Conservation (phyloP, 352 stramenopile species). For the Globisporangium nagaii region DNA sequence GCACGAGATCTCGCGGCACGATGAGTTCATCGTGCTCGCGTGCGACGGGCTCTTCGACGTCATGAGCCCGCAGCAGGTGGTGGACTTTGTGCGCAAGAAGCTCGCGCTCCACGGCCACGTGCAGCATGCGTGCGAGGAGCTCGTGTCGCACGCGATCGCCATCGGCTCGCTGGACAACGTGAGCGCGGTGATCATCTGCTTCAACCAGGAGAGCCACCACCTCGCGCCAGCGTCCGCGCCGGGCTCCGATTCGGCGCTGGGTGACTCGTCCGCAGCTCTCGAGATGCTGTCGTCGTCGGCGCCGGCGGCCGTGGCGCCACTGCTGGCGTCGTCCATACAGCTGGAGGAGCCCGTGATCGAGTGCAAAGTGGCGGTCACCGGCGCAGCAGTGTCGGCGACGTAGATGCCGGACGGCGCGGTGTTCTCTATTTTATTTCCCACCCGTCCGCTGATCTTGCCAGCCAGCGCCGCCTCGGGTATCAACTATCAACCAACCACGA, state of each 20-base stretch:
- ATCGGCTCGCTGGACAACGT: conserved; percentile 83
- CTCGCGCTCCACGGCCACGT: conserved; percentile 60
- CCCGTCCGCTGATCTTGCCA: not conserved
- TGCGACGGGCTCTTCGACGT: conserved; percentile 86
- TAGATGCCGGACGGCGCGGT: too few species aligned
- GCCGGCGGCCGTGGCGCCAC: not conserved
- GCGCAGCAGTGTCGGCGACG: conserved; percentile 11
- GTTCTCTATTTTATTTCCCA: too few species aligned
- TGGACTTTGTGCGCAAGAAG: conserved; percentile 78
- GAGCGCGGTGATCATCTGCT: conserved; percentile 71
- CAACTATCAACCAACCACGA: too few species aligned
- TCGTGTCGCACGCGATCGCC: conserved; percentile 77
- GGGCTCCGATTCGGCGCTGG: too few species aligned
- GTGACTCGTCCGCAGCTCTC: not conserved
- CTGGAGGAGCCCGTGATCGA: not conserved
- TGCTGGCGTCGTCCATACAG: not conserved
- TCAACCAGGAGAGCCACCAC: conserved; percentile 38
- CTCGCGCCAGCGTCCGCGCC: not conserved
- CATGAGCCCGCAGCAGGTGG: conserved; percentile 73
- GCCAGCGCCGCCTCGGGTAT: too few species aligned
- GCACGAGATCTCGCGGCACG: conserved; percentile 39
- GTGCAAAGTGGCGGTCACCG: conserved; percentile 10
- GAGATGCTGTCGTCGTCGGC: not conserved
- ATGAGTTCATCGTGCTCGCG: conserved; percentile 80
- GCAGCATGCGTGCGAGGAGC: conserved; percentile 75